phyloP scores from a whole-genome alignment of 78 protist species.

The Isochrysis galbana region DNA sequence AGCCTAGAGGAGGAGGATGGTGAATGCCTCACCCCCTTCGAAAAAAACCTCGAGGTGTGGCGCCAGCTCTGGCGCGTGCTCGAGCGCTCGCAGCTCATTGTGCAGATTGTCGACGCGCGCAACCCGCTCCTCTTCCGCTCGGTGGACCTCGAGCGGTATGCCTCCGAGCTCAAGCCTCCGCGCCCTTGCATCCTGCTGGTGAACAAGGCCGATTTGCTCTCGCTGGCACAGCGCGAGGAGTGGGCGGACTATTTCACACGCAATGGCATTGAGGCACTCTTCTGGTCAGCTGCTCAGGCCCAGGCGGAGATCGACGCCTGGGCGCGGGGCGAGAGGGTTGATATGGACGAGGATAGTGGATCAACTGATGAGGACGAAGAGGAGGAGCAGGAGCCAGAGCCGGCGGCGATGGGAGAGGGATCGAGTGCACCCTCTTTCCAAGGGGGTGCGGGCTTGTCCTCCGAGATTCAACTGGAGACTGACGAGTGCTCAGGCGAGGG shows the following conservation, averaged over 20 bases:
- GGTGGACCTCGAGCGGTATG: slow-evolving; percentile 80
- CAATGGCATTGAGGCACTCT: slow-evolving; percentile 43
- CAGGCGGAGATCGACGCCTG: no score
- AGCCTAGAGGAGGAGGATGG: slow-evolving; percentile 47
- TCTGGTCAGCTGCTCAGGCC: no score
- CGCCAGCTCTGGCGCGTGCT: slow-evolving; percentile 99
- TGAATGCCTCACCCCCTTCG: slow-evolving; percentile 90
- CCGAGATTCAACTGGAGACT: no score
- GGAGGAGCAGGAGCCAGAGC: slow-evolving; percentile 23
- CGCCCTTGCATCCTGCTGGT: slow-evolving; percentile 78
- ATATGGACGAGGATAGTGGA: no score
- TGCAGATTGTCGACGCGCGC: slow-evolving; percentile 95
- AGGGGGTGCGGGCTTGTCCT: no score
- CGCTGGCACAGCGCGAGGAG: slow-evolving; percentile 15
- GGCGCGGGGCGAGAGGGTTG: no score
- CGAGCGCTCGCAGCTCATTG: slow-evolving; percentile 69
- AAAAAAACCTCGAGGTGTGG: slow-evolving; percentile 96
- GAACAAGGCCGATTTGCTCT: slow-evolving; percentile 96
- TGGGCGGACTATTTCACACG: slow-evolving; percentile 76
- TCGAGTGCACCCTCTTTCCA: no score
- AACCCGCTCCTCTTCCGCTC: slow-evolving; percentile 94
- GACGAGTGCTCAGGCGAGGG: no score
- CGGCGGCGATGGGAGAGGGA: not conserved
- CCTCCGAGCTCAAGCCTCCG: slow-evolving; percentile 35
- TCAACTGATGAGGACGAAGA: not conserved